Evolutionary conservation across 805 yeast species (phyloP), one percentile per base, ranked within the genome.

Genomic region (Myxozyma melibiosi): DNA sequence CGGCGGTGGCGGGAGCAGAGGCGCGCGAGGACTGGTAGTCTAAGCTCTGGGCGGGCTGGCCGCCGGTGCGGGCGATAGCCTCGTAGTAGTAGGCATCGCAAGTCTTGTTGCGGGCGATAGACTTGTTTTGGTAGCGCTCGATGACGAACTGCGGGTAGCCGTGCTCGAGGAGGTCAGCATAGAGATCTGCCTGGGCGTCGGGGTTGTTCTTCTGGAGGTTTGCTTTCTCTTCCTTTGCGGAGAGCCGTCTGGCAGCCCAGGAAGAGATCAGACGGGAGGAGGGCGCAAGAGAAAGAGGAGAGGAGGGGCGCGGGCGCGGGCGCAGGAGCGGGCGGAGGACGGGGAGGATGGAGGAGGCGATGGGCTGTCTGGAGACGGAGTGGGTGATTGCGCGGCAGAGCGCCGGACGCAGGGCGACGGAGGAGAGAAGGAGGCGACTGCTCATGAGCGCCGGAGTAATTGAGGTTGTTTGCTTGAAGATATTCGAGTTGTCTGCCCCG

Each of bases 131-230:
- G 70, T 82, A 95, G 58, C 99, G 81, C 55, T 94, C 86, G n/a
- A 92, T 90, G 5, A 94, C 96, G 53, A 92, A 85, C 67, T 90
- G 96, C n/a, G 99, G 98, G 70, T 90, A 94, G 73, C 88, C 88
- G 53, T 92, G 80, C 56, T 81, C 81, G 62, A 94, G 72, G 46
- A 94, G 76, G 13, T 83, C 78, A 9, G 81, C 80, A 75, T 94
- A 94, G 67, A 94, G 92, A 54, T 82, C 85, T 1, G 95, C 91
- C 74, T 94, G 99, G 4, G 81, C 76, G 3, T 70, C 74, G 1
- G 97, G 80, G 71, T 88, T 86, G 46, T 77, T 72, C 44, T 88
- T 72, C 55, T 87, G 85, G 58, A 80, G 75, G 73, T 94, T 94
- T 40, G 99, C 99, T n/a, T 79, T 76, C 70, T 86, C 90, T 72